Base-by-base conservation (phyloP, 2,329 filamentous ascomycete species). In the Lojkania enalia region DNA sequence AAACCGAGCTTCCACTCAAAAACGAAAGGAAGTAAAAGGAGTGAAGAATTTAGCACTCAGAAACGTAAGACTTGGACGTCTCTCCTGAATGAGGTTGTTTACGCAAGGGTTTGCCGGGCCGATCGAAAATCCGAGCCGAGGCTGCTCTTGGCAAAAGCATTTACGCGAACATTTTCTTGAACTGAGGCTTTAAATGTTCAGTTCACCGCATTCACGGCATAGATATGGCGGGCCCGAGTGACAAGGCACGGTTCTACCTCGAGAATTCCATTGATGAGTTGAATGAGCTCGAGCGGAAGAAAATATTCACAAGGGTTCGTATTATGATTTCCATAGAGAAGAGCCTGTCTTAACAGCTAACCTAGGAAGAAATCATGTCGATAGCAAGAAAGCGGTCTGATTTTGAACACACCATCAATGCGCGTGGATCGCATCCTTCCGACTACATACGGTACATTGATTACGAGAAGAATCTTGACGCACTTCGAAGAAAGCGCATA, bases 171-270 rank as follows among this genome's bases (percentile, higher is more conserved):
- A 52, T 45, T 61, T 62, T 56, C 58, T 57, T 51, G 44, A 37
- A 43, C n/a, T n/a, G n/a, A n/a, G n/a, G n/a, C 35, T 46, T 48
- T 47, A 42, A 38, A 31, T 30, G 21, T 27, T 47, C 47, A 35
- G 20, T 11, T n/a, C 33, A 36, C 44, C 50, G 45, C 42, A 35
- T 46, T 21, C 27, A 20, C 27, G 36, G 27, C 46, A 48, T 61
- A 63, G 61, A 39, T 48, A 95, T 96, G 90, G 82, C 90, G 1
- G 86, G 84, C 31, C 86, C 94, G 46, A 86, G 88, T 52, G 94
- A 97, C 65, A 97, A 96, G 73, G 94, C 92, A 44, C 88, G 92
- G 46, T 97, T 92, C 73, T 96, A 88, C 71, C 81, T 97, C 54
- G 94, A 99, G 75, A 87, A 92, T 58, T 87, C 88, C 2, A 88